phyloP scores from a whole-genome alignment of 257 asterid genomes.

The Hygrophila difformis region DNA sequence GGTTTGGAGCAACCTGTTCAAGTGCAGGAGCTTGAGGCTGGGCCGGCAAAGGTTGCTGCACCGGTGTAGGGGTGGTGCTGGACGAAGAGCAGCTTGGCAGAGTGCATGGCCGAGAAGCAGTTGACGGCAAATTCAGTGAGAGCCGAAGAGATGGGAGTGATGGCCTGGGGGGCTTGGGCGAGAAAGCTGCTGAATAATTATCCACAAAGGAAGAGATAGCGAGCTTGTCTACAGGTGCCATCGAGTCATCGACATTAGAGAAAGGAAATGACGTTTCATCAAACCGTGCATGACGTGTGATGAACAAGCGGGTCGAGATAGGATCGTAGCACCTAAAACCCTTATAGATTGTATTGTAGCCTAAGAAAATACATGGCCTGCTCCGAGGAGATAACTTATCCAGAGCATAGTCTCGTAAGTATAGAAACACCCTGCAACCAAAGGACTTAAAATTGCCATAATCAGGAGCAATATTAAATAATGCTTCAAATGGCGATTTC shows the following conservation, averaged over 20 bases:
- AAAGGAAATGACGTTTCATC: background rate
- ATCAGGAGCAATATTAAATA: background rate
- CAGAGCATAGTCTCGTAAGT: background rate
- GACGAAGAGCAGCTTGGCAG: too few species aligned
- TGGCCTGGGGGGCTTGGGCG: too few species aligned
- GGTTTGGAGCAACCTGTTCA: too few species aligned
- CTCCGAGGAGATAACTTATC: background rate
- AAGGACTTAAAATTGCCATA: background rate
- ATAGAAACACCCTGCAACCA: too few species aligned
- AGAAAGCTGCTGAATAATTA: background rate
- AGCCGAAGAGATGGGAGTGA: too few species aligned
- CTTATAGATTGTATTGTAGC: background rate
- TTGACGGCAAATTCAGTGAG: too few species aligned
- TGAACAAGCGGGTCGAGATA: background rate
- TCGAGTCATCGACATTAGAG: background rate
- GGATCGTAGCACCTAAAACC: background rate
- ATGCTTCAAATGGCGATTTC: background rate
- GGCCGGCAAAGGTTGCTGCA: too few species aligned
- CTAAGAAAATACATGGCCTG: slow-evolving; percentile 1
- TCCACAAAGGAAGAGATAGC: background rate
- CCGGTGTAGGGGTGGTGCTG: too few species aligned
- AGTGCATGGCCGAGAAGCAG: too few species aligned
- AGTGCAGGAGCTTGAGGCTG: too few species aligned
- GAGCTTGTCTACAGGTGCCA: background rate
- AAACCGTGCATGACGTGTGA: background rate